These are phyloP conservation scores for Keithomyces neogunnii DNA, from an alignment of 2,329 filamentous ascomycete genomes.

Conservation along the genomic window DNA sequence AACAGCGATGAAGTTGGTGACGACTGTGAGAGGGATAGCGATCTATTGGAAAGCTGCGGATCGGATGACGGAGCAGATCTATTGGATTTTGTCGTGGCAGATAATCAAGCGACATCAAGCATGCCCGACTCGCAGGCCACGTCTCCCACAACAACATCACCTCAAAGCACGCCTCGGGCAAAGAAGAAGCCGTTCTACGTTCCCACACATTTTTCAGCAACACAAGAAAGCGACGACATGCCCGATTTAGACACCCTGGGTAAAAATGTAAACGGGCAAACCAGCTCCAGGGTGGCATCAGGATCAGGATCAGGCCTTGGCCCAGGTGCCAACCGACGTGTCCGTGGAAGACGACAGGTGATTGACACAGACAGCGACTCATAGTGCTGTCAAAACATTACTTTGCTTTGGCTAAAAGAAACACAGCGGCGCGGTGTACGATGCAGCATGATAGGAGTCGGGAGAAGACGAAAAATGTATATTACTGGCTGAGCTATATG, in stretches of 20 bases:
- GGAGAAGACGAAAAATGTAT: neutral
- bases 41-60: constrained; percentile 35
- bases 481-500: neutral
- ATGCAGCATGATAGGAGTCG: neutral
- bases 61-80: constrained; percentile 42
- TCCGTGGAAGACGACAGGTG: constrained; percentile 19
- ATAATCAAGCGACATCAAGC: constrained; percentile 34
- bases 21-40: constrained; percentile 42
- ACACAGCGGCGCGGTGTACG: neutral
- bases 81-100: constrained; percentile 47
- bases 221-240: constrained; percentile 32
- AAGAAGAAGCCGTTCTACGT: constrained; percentile 26
- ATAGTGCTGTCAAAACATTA: constrained; percentile 3
- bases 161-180: constrained; percentile 11
- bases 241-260: constrained; percentile 24
- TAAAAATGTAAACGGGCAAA: constrained; percentile 2
- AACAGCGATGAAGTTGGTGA: constrained; percentile 41
- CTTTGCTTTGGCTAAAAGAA: neutral
- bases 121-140: constrained; percentile 22
- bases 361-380: constrained; percentile 23
- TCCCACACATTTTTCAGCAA: constrained; percentile 28
- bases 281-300: constrained; percentile 6
- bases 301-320: constrained; percentile 12
- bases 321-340: constrained; percentile 9
- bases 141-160: constrained; percentile 14